A percentile compares a stretch with the other conserved stretches of the same genome.
phyloP scores from a whole-genome alignment of 305 asterid species.

The Lippia alba region DNA sequence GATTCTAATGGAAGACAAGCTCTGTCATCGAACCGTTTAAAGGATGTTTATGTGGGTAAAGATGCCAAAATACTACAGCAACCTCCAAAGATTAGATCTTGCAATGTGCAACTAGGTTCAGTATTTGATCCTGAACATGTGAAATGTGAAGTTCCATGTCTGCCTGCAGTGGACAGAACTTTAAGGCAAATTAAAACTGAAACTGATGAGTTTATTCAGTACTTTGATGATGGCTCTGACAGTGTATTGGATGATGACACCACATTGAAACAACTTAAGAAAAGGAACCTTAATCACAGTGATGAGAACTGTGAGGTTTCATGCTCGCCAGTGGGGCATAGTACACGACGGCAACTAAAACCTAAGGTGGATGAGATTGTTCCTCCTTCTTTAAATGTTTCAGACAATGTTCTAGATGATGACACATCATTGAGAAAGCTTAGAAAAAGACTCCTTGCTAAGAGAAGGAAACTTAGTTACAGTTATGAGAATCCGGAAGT shows the following conservation, averaged over 20 bases:
- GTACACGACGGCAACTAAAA: too few relatives aligned
- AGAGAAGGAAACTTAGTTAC: not conserved
- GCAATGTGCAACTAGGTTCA: not conserved
- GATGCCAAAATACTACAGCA: conserved; percentile 30
- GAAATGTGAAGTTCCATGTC: conserved; percentile 35
- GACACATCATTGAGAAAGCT: too few relatives aligned
- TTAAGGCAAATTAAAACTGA: not conserved
- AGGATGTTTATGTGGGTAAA: conserved; percentile 43
- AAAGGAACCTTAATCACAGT: not conserved
- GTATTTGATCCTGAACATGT: conserved; percentile 19
- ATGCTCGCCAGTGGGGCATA: not conserved
- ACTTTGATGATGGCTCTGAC: not conserved
- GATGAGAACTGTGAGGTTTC: too few relatives aligned
- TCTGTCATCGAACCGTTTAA: conserved; percentile 40
- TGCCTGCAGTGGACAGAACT: not conserved
- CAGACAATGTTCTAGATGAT: too few relatives aligned
- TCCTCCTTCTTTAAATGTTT: too few relatives aligned
- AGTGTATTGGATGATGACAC: not conserved
- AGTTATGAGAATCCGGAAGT: not conserved
- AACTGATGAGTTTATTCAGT: not conserved
- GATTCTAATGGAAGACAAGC: conserved; percentile 48
- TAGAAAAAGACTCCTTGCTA: not conserved
- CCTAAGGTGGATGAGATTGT: too few relatives aligned
- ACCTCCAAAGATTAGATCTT: not conserved
- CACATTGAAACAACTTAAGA: not conserved